Percentiles rank a stretch among this genome's conserved stretches.
These are phyloP conservation scores for Phialophora chinensis DNA, from an alignment of 2,329 filamentous ascomycete genomes.

Conservation along the genomic window DNA sequence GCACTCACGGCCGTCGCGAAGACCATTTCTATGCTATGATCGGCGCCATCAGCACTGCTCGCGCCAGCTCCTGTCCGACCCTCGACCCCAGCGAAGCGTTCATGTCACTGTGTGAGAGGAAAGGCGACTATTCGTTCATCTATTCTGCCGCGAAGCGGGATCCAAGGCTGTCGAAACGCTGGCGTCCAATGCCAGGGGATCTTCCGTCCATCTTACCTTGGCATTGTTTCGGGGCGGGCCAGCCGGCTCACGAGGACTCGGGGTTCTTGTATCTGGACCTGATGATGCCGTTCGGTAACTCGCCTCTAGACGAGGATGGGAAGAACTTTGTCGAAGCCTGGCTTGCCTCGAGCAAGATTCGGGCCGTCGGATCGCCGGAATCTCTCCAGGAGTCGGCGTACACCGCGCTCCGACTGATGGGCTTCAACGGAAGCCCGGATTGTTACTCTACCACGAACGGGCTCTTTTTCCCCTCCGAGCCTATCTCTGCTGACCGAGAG, in stretches of 20 bases:
- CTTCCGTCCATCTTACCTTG: conserved; percentile 25
- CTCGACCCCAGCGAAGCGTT: conserved; percentile 19
- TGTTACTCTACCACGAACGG: conserved; percentile 10
- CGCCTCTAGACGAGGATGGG: not conserved
- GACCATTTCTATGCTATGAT: conserved; percentile 29
- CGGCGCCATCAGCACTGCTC: conserved; percentile 19
- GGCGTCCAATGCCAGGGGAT: conserved; percentile 20
- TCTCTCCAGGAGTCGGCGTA: conserved; percentile 11
- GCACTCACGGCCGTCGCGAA: not conserved
- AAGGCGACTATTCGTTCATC: conserved; percentile 29
- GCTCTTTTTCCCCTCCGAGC: conserved; percentile 10
- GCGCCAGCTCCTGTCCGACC: conserved; percentile 4
- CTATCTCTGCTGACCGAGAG: not conserved
- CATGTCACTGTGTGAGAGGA: conserved; percentile 26
- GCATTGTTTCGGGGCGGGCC: conserved; percentile 17
- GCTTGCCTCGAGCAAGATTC: conserved; percentile 12
- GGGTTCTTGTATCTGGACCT: conserved; percentile 8
- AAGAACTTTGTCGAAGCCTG: conserved; percentile 6
- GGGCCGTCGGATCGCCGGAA: not conserved
- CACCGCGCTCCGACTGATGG: conserved; percentile 9
- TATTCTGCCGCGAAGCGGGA: conserved; percentile 22
- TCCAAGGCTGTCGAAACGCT: conserved; percentile 11
- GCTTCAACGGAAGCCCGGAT: conserved; percentile 14
- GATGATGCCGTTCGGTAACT: conserved; percentile 4
- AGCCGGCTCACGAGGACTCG: conserved; percentile 5